phyloP scores from a whole-genome alignment of 2,329 filamentous ascomycete genomes.

The Sphaerulina populicola region DNA sequence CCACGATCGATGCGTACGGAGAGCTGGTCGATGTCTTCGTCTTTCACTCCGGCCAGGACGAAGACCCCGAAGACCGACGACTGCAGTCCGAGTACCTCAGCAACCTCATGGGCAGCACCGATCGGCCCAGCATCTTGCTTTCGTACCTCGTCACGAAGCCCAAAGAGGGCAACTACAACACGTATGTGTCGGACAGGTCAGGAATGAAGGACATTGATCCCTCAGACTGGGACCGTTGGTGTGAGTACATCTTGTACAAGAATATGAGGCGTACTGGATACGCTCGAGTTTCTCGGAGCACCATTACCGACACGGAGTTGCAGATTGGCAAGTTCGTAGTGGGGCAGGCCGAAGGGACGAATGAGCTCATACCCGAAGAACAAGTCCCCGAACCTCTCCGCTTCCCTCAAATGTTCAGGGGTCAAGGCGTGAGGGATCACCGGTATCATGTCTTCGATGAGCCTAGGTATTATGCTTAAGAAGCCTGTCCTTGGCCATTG shows the following conservation, averaged over 20 bases:
- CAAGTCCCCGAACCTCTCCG: conserved; percentile 67
- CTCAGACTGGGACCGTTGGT: conserved; percentile 94
- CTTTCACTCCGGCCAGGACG: conserved; percentile 97
- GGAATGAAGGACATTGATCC: conserved; percentile 95
- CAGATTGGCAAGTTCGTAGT: conserved; percentile 92
- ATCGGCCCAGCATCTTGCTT: conserved; percentile 74
- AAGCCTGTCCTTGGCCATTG: too few relatives aligned
- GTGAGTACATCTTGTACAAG: conserved; percentile 97
- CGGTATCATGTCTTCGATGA: conserved; percentile 92
- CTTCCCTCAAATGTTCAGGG: conserved; percentile 78
- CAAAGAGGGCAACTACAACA: conserved; percentile 90
- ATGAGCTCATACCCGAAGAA: conserved; percentile 60
- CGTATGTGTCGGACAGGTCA: conserved; percentile 74
- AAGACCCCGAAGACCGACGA: conserved; percentile 83
- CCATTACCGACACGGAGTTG: conserved; percentile 94
- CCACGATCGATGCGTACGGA: conserved; percentile 90
- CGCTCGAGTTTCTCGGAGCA: conserved; percentile 76
- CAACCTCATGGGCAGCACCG: conserved; percentile 74
- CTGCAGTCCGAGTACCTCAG: conserved; percentile 80
- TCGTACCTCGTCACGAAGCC: conserved; percentile 90
- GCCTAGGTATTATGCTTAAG: conserved; percentile 56
- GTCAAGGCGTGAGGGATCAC: conserved; percentile 79
- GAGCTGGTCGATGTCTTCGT: conserved; percentile 88
- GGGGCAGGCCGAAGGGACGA: conserved; percentile 54
- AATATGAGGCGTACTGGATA: conserved; percentile 77